Conservation (phyloP, 2,329 filamentous ascomycete species). For the Keithomyces neogunnii region DNA sequence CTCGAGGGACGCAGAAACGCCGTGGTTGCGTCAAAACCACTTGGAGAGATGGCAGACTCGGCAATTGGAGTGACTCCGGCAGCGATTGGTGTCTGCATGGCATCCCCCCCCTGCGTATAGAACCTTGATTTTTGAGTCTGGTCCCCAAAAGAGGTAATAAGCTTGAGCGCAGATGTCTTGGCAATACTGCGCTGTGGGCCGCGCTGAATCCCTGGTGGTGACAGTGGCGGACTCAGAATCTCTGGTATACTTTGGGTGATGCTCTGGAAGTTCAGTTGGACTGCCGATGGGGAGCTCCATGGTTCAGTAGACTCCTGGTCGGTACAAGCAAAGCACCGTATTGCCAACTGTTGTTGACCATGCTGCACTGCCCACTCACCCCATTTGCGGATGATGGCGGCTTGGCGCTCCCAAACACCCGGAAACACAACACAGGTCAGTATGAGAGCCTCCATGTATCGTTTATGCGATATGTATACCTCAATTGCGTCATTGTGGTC, state of each 20-base stretch:
- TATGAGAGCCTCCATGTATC: slow-evolving; percentile 87
- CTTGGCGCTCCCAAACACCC: slow-evolving; percentile 82
- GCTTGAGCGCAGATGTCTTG: slow-evolving; percentile 77
- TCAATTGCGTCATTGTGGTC: slow-evolving; percentile 94
- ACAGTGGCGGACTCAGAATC: slow-evolving; percentile 62
- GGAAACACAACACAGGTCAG: slow-evolving; percentile 78
- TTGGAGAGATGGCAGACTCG: slow-evolving; percentile 59
- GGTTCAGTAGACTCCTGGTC: slow-evolving; percentile 76
- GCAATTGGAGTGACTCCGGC: slow-evolving; percentile 83
- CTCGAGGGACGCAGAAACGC: slow-evolving; percentile 60
- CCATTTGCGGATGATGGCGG: slow-evolving; percentile 86
- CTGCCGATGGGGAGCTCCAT: slow-evolving; percentile 78
- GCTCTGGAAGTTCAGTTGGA: slow-evolving; percentile 47
- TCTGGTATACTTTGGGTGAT: slow-evolving; percentile 49
- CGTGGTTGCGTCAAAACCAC: slow-evolving; percentile 55
- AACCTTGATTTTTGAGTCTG: slow-evolving; percentile 55
- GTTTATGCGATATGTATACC: slow-evolving; percentile 85
- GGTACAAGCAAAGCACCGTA: slow-evolving; percentile 88
- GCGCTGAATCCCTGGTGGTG: slow-evolving; percentile 56
- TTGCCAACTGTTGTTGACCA: slow-evolving; percentile 81
- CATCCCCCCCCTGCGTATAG: slow-evolving; percentile 46
- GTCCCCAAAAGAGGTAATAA: slow-evolving; percentile 82
- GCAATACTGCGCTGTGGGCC: slow-evolving; percentile 56
- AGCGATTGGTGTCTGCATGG: slow-evolving; percentile 65
- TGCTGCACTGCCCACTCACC: slow-evolving; percentile 84